Base-by-base conservation (phyloP, 345 rosid species). In the Euphorbia peplus region DNA sequence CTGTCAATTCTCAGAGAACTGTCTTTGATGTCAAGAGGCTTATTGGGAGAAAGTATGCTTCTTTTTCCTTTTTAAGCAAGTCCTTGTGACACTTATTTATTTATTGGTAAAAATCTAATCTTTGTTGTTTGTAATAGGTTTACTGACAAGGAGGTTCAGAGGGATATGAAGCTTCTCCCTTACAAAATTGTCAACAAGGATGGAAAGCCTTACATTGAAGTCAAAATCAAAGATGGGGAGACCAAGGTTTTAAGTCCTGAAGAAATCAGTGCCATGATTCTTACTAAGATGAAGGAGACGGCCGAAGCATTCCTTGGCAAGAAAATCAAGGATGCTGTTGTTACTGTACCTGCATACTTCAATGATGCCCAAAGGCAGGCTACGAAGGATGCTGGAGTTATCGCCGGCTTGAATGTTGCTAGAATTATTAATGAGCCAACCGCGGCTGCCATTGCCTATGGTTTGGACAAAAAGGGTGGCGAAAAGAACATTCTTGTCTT, bases 361-460 rank as follows among this genome's bases (percentile, higher is more conserved):
- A 54, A 54, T 22, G 58, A 54, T 8, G 58, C 58, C 26, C 58
- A 54, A 8, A 54, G 58, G 58, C 58, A 54, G 30, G 58, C 58
- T 1, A 54, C 58, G 1, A 54, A 54, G 29, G 58, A 54, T 54
- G 58, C 58, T 21, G 58, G 58, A 21, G 29, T 25, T 6, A 54
- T 54, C 10, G 58, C 58, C n/a, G 58, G 58, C 26, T 25, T 54
- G 28, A 54, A 54, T 25, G 58, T 54, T 8, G 58, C 58, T 54
- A 21, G 58, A 54, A 25, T 54, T 8, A 54, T 54, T 13, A 54
- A 54, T 25, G 58, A 54, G 13, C 58, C 58, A 21, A 54, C 58
- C 10, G 58, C 58, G 24, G 58, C 58, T 22, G 58, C 58, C 10
- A 21, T 54, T 21, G 58, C 58, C 12, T 54, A 54, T 12, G 58